Base-by-base conservation (phyloP, 2,329 filamentous ascomycete genomes). In the Colletotrichum spinosum region DNA sequence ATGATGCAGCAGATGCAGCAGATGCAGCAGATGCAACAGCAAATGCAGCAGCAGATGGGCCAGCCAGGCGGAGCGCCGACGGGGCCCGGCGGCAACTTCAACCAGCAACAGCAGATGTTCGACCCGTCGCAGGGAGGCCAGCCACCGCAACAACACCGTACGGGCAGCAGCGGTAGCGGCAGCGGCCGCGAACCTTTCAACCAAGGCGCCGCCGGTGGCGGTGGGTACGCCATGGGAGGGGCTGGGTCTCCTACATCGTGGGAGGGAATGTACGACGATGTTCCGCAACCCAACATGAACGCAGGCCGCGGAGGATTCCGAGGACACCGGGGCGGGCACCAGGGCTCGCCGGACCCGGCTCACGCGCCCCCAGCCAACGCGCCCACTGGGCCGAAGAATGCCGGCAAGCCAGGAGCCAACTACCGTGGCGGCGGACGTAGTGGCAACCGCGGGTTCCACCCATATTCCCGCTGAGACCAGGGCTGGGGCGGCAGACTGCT, bases 261-360 rank as follows among this genome's bases (percentile, higher is more conserved):
- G 94, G 95, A 98, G 77, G 95, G 95, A 73, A 97, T 97, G 94
- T 98, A 97, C 77, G 95, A 98, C 75, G 95, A 97, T 76, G 92
- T 94, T 2, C 94, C 94, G 13, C 93, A 95, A 75, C 93, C 93
- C 6, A 90, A 90, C 71, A 86, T 90, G 70, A 83, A 80, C 71
- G 82, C 80, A 13, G 84, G 82, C 51, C 83, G 84, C 73, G 74
- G 75, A 72, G 77, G 75, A 44, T 78, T 77, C 69, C 71, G 71
- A 39, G 64, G 64, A 7, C 69, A 75, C 39, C 71, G 71, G 39
- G 78, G 77, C 63, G 80, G 78, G 63, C 74, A 79, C 55, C 78
- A 80, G 58, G 78, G 77, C 42, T 78, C 76, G 55, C 75, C 79
- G 45, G 75, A 78, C 49, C 79, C 84, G 1, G 74, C 78, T 33